Conservation (phyloP, 1,284 basidiomycete species). For the Fomes fomentarius region DNA sequence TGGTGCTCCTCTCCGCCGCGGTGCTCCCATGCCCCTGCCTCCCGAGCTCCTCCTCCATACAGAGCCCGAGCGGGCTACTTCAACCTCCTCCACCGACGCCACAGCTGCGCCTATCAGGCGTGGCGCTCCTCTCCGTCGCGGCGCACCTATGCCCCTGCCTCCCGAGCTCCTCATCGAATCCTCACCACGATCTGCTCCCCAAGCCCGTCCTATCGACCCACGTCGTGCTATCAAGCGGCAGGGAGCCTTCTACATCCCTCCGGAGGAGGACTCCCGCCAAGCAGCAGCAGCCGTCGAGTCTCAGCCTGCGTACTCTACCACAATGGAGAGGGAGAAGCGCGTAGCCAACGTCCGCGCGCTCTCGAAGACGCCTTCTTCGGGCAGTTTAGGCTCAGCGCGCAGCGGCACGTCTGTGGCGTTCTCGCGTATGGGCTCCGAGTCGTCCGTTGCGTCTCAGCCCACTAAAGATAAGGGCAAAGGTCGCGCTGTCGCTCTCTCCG, state of each 20-base stretch:
- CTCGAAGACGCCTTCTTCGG: background rate
- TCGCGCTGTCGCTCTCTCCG: background rate
- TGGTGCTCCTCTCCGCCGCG: background rate
- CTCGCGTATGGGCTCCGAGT: background rate
- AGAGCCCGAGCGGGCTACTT: too few relatives aligned
- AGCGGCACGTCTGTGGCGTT: background rate
- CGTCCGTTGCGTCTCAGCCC: background rate
- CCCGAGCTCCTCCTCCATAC: background rate
- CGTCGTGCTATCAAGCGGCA: background rate
- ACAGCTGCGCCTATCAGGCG: too few relatives aligned
- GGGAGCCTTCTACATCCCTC: background rate
- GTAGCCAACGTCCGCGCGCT: background rate
- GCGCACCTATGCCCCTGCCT: background rate
- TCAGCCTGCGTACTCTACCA: background rate
- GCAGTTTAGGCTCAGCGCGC: background rate
- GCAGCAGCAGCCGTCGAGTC: too few relatives aligned
- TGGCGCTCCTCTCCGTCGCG: background rate
- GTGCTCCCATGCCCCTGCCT: background rate
- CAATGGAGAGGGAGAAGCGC: background rate
- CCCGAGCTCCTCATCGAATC: background rate
- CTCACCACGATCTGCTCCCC: too few relatives aligned
- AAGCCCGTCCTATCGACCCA: too few relatives aligned
- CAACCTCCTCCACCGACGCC: too few relatives aligned
- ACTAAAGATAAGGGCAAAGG: slow-evolving; percentile 2
- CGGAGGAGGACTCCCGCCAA: background rate